phyloP scores from a whole-genome alignment of 352 stramenopile species.

The Globisporangium viniferum region DNA sequence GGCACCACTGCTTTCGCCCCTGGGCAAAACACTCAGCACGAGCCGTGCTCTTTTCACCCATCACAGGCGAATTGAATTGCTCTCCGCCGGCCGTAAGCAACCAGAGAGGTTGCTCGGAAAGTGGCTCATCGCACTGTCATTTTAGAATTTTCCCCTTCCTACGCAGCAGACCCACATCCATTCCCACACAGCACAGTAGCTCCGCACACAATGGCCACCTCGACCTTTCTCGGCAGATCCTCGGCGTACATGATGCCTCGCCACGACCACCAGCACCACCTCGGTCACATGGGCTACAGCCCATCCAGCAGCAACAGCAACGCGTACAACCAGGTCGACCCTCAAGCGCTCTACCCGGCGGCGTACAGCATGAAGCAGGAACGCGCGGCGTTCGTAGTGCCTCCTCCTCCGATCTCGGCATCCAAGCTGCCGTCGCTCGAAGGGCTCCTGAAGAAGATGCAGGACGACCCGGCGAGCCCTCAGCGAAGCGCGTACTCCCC shows the following conservation, averaged over 20 bases:
- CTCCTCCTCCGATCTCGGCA: constrained; percentile 20
- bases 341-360: constrained; percentile 5
- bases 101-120: not conserved
- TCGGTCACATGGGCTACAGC: constrained; percentile 23
- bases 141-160: constrained; percentile 10
- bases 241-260: constrained; percentile 23
- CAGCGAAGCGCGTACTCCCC: constrained; percentile 7
- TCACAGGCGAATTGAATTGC: not conserved
- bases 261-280: constrained; percentile 19
- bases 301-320: not conserved
- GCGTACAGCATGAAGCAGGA: constrained; percentile 14
- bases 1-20: not conserved
- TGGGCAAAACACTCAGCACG: constrained; percentile 2
- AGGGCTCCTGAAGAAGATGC: constrained; percentile 65
- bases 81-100: not conserved
- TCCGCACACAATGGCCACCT: constrained; percentile 9
- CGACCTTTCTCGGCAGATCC: constrained; percentile 24
- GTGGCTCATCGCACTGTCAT: not conserved
- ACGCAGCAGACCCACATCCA: not conserved
- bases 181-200: not conserved
- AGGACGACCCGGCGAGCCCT: constrained; percentile 25
- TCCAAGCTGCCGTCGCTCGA: constrained; percentile 63
- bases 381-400: constrained; percentile 16
- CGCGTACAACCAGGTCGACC: constrained; percentile 4
- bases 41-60: constrained; percentile 16